Percentiles rank a stretch among this genome's conserved stretches.
phyloP scores from a whole-genome alignment of 1,284 basidiomycete genomes.

The Ganoderma leucocontextum region DNA sequence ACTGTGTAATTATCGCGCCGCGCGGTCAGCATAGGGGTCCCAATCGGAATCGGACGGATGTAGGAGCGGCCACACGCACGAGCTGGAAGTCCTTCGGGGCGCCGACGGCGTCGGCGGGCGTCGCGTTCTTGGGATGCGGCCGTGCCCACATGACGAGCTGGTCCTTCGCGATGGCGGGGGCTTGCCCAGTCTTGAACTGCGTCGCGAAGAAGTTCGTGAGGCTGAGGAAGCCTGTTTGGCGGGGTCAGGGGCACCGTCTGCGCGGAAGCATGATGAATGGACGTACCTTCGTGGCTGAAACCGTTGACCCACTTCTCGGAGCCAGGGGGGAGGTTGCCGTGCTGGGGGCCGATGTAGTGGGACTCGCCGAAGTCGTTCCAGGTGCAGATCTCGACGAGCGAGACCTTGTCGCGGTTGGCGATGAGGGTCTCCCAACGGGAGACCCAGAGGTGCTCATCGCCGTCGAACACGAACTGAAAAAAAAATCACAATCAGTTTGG shows the following conservation, averaged over 20 bases:
- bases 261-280: background rate
- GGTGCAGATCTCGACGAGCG: conserved; percentile 52
- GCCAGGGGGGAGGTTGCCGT: conserved; percentile 61
- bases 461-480: conserved; percentile 51
- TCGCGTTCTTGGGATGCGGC: conserved; percentile 70
- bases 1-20: conserved; percentile 39
- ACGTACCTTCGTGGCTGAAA: conserved; percentile 52
- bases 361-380: conserved; percentile 52
- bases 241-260: background rate
- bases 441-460: conserved; percentile 75
- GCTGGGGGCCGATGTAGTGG: conserved; percentile 62
- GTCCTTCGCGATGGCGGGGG: conserved; percentile 71
- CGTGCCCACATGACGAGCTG: conserved; percentile 78
- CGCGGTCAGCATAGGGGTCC: background rate
- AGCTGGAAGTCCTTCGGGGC: conserved; percentile 65
- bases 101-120: conserved; percentile 56
- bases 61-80: conserved; percentile 39
- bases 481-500: background rate
- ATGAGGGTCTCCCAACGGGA: conserved; percentile 81
- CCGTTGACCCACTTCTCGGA: conserved; percentile 47
- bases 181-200: conserved; percentile 80
- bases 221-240: conserved; percentile 61
- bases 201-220: conserved; percentile 76
- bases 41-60: background rate
- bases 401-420: conserved; percentile 61